Evolutionary conservation across 139 green algal genomes (phyloP), one percentile per base, ranked within the genome.

Genomic region (Chlorella sp.): DNA sequence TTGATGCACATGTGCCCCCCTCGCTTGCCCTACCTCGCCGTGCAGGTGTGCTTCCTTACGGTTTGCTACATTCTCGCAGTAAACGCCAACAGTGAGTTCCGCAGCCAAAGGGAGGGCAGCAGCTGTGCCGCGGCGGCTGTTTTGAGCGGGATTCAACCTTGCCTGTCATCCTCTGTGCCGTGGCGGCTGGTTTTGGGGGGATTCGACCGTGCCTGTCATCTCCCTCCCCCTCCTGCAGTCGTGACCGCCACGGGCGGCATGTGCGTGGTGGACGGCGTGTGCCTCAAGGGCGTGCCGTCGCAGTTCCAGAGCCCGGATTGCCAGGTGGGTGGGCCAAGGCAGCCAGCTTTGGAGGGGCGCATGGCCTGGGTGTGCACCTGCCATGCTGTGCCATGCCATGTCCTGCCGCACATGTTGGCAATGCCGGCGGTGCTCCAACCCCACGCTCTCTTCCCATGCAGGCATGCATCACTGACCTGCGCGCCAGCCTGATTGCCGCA

Each of bases 11-110:
- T 34, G 6, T 26, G 41, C 38, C 8, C 24, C 40, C 41, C 26
- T 7, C 40, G 6, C 70, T 41, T 56, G 41, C 70, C 24, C 9
- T 14, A 32, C 8, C 24, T 41, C 41, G 41, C 70, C 70, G 6
- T 26, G 32, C 64, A 40, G n/a, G 30, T 41, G 26, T 44, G 11
- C 32, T 84, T 44, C 64, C 78, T 82, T 73, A 76, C 6, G 17
- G 82, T 90, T 24, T 81, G 81, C 34, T 92, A 91, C 82, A 91
- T 91, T 40, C 70, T 92, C 30, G 58, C 84, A 3, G 87, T 92
- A 2, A 91, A 91, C 70, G 44, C 84, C n/a, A 60, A 56, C 69
- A 88, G 46, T 91, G 8, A 65, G 87, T 24, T 75, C 54, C 14
- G 83, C 84, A 32, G 73, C 83, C 0, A 83, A 69, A 24, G 69